Base-by-base conservation (phyloP, 495 filamentous ascomycete species). In the Daldinia decipiens region DNA sequence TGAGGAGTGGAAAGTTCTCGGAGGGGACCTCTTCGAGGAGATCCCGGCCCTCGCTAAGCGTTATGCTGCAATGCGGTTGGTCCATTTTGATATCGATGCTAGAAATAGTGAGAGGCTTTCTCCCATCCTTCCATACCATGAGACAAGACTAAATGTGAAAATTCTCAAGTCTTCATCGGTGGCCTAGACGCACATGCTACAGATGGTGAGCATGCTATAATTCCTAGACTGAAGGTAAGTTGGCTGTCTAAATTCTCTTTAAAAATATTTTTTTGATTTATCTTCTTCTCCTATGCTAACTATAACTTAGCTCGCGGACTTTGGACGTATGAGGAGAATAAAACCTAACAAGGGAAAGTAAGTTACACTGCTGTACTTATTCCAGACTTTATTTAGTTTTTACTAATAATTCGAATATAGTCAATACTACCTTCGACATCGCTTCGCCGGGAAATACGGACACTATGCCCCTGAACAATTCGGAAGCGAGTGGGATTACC, bases 51-150 rank as follows among this genome's bases (percentile, higher is more conserved):
- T 24, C 5, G 51, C 40, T 27, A 59, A 59, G 24, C 59, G 59
- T 17, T 73, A 62, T 62, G 73, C 73, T 11, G 31, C 6, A 57
- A 59, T 56, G 39, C 29, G 59, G n/a, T 38, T 65, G 4, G 66
- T 73, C 21, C 73, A 73, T 59, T 75, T 70, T 31, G 67, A 75
- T 32, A 70, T 75, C 21, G 66, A 70, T 19, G 62, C 67, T 4
- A 56, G 7, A 34, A 73, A 73, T 36, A 59, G 70, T 70, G 27
- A 68, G 70, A 59, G 3, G 5, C 50, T 31, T 56, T 15, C 19
- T 53, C 17, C 29, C 5, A 13, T 4, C 12, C 19, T 24, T 70
- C 31, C 29, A 29, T 8, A n/a, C 4, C 9, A 19, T 39, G 27
- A 59, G 1, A 54, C 17, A 19, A 26, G 21, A 19, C 17, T 69